Base-by-base conservation (phyloP, 768 basidiomycete species). In the Galerina sulciceps region DNA sequence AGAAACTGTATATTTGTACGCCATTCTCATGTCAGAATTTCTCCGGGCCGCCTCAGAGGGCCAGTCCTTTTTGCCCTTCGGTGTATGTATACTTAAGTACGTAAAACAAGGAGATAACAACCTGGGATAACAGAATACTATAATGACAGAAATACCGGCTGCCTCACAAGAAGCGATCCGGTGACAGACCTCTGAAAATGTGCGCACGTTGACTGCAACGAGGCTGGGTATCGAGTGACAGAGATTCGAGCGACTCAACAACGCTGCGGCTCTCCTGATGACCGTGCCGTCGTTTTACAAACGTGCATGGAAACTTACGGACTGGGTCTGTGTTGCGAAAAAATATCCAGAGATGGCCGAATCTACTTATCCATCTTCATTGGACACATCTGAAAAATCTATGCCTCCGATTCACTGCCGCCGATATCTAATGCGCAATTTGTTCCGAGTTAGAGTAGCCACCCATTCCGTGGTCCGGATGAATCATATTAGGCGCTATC, bases 191-290 rank as follows among this genome's bases (percentile, higher is more conserved):
- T 10, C 34, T 38, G 49, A 11, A 50, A 20, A 9, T 14, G 20
- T 6, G 49, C 34, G n/a, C 15, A 37, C 8, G 6, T 20, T 15
- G 23, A 38, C 20, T 20, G 9, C 14, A 40, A 40, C n/a, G 15
- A 26, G 37, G 20, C 49, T 37, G 36, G 31, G 37, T 23, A 40
- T 11, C 4, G 36, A 40, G 35, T 18, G 37, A 23, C 17, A 36
- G 18, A 6, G 44, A 34, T 23, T 22, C 40, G 37, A 51, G 49
- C n/a, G 37, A 38, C 40, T 31, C 26, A 31, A 31, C 26, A 31
- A 8, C 26, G 26, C 37, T 22, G 22, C 37, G 49, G 49, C 49
- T 51, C 49, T 51, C 49, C 49, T 51, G 49, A 51, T 51, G 49
- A 51, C 49, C 49, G 49, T 51, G 49, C 36, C 36, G 17, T 51